Evolutionary conservation across 2,329 filamentous ascomycete species (phyloP), one percentile per base, ranked within the genome.

Genomic region (Phialophora tarda): DNA sequence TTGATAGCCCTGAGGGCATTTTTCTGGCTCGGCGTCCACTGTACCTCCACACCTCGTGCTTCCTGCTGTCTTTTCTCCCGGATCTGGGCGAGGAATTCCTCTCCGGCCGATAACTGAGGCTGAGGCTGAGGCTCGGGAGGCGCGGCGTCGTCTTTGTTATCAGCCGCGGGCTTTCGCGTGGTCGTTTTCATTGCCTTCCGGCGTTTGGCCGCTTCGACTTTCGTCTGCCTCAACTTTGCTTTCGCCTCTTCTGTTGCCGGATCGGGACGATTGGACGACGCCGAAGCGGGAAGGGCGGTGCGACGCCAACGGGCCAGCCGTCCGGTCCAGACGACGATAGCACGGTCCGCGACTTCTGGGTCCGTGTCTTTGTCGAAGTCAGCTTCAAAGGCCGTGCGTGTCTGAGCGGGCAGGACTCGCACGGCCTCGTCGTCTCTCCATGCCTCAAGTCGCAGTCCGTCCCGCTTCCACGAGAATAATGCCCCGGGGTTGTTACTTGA

Each of bases 341-440:
- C 59, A 34, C 67, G 64, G 38, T 69, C 67, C n/a, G 64, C 56
- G 14, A 59, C 32, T 11, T 48, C 30, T 12, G 58, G 23, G 17
- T 61, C 51, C 17, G 47, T 21, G 10, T 26, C 48, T 32, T 44
- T 4, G 24, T 14, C 23, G 41, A 55, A 48, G 21, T 17, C 32
- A 14, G 5, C 12, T 30, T 48, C 47, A 24, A 44, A 34, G n/a
- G 5, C 21, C 1, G 32, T 4, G 21, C 24, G 44, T 24, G 55
- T 4, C n/a, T 44, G 14, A 6, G 34, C 34, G 24, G 59, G 28
- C 12, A 65, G 7, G 23, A 58, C 17, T 23, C 57, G 59, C 17
- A 68, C 51, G 4, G 63, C 60, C 5, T 63, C 67, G 41, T 72
- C 71, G 50, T 73, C 71, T 11, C 54, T 65, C 71, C 71, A 73